phyloP scores from a whole-genome alignment of 257 asterid species.

The Buddleja alternifolia region DNA sequence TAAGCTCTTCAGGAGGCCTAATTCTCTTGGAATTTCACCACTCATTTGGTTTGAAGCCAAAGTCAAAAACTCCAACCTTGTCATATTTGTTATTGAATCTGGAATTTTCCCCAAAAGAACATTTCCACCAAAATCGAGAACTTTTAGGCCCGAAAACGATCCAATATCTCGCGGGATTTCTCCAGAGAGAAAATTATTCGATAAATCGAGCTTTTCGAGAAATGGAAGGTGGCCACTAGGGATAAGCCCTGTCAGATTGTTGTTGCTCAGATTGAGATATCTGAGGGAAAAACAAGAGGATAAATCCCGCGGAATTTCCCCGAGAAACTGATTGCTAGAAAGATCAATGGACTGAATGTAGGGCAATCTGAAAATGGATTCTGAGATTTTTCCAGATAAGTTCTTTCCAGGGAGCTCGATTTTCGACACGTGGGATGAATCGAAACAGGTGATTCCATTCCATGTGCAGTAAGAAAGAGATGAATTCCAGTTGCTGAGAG shows the following conservation, averaged over 20 bases:
- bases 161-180: slow-evolving; percentile 61
- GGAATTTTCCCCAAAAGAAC: slow-evolving; percentile 60
- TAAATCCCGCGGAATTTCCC: slow-evolving; percentile 51
- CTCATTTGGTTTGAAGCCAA: slow-evolving; percentile 72
- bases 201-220: slow-evolving; percentile 65
- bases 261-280: slow-evolving; percentile 70
- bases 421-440: slow-evolving; percentile 53
- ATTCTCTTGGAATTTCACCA: slow-evolving; percentile 58
- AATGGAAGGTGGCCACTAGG: slow-evolving; percentile 42
- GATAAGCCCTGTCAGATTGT: slow-evolving; percentile 66
- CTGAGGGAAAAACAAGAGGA: slow-evolving; percentile 47
- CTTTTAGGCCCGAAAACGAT: slow-evolving; percentile 53
- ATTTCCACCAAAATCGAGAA: slow-evolving; percentile 82
- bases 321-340: slow-evolving; percentile 65
- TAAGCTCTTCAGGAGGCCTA: slow-evolving; percentile 58
- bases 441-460: slow-evolving; percentile 69
- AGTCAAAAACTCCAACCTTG: slow-evolving; percentile 59
- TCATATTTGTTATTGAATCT: slow-evolving; percentile 51
- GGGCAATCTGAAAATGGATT: slow-evolving; percentile 53
- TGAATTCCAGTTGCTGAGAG: slow-evolving; percentile 62
- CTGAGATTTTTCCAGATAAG: slow-evolving; percentile 59
- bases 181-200: slow-evolving; percentile 76
- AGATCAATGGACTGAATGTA: slow-evolving; percentile 57
- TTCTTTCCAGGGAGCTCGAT: slow-evolving; percentile 66
- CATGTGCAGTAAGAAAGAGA: slow-evolving; percentile 64